Evolutionary conservation across 495 filamentous ascomycete species (phyloP).

Genomic region (Darksidea phi): DNA sequence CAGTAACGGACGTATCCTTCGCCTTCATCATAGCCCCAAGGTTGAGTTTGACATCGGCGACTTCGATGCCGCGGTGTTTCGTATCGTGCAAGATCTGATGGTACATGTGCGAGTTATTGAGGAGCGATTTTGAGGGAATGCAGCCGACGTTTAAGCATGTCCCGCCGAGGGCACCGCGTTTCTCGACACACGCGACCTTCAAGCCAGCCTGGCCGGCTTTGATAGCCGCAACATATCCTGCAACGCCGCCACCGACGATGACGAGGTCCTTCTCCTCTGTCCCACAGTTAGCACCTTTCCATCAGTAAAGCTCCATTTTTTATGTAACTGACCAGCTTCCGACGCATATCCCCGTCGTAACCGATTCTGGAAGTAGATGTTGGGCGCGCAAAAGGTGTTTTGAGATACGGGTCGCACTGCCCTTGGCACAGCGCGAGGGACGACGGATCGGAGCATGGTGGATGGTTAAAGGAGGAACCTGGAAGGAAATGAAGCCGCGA

Average conservation of each 20-base stretch:
- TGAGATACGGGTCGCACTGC: constrained; percentile 55
- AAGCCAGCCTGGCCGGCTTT: constrained; percentile 97
- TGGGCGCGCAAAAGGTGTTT: constrained; percentile 55
- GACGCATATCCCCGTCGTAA: constrained; percentile 67
- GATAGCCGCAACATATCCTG: constrained; percentile 98
- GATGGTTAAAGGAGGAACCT: constrained; percentile 26
- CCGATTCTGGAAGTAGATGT: constrained; percentile 59
- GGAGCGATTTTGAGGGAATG: constrained; percentile 97
- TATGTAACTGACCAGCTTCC: constrained; percentile 63
- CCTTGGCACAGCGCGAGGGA: constrained; percentile 66
- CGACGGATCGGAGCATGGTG: constrained; percentile 70
- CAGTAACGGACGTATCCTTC: constrained; percentile 84
- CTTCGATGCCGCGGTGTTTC: constrained; percentile 94
- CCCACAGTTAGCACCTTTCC: constrained; percentile 28
- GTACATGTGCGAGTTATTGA: constrained; percentile 99
- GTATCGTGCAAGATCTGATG: constrained; percentile 96
- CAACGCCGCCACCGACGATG: constrained; percentile 96
- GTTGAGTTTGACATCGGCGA: constrained; percentile 95
- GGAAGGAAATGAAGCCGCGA: constrained; percentile 36
- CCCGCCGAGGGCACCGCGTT: constrained; percentile 90
- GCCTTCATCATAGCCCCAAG: constrained; percentile 94
- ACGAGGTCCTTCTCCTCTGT: constrained; percentile 87
- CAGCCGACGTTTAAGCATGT: constrained; percentile 99
- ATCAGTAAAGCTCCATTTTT: background rate
- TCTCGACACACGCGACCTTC: constrained; percentile 98